Evolutionary conservation across 169 alveolate species (phyloP), one percentile per base, ranked within the genome.

Genomic region (Plasmodium falciparum): DNA sequence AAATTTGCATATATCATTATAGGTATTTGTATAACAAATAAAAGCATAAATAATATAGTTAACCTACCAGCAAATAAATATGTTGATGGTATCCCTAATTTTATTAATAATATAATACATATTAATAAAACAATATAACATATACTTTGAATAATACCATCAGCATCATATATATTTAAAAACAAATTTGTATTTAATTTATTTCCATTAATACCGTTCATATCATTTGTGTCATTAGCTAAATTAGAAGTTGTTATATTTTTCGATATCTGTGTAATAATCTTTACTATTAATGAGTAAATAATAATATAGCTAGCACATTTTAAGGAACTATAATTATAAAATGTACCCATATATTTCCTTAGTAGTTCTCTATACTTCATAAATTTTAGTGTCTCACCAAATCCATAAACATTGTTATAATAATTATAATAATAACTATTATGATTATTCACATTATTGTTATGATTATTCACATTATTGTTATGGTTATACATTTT

Each of bases 331-430:
- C 95, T 85, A 29, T 88, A 90, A 62, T 83, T 80, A 39, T 49
- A 75, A 58, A 90, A 70, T 15, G 93, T 94, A 1, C 90, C 90
- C 73, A 78, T 92, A 58, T 92, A 91, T 20, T 92, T 71, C 39
- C 96, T 75, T 43, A 90, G 12, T 22, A 91, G 91, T 70, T 94
- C 96, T n/a, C 96, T 67, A 65, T 90, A 91, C 24, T 90, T 94
- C 96, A 94, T 94, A 54, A 91, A 94, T 61, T 90, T 88, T 62
- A 94, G 39, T 0, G 96, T 92, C 6, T 89, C 93, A 12, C 65
- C 86, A 74, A 92, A 88, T 8, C 92, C 92, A 4, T 61, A 49
- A 12, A 88, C 83, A 88, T 70, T 78, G 22, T 65, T 78, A 52
- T 39, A 39, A 39, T 39, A 39, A 6, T 39, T 39, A 39, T 39